Conservation (phyloP, 306 rosid species). For the Malus domestica region DNA sequence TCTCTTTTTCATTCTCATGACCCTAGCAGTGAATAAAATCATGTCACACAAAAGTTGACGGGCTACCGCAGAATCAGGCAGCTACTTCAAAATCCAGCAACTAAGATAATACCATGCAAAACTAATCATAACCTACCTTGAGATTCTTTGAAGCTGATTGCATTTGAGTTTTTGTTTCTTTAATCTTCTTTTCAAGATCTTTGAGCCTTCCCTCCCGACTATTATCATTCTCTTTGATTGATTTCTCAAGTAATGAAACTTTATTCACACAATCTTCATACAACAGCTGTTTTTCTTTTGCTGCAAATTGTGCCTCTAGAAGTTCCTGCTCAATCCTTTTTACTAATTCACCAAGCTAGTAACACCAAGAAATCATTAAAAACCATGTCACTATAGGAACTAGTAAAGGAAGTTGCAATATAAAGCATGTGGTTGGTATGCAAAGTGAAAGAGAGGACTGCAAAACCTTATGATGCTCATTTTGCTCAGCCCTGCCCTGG, state of each 20-base stretch:
- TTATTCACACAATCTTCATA: slow-evolving; percentile 52
- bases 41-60: not conserved
- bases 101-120: not conserved
- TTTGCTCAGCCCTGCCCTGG: slow-evolving; percentile 86
- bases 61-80: not conserved
- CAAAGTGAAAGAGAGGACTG: slow-evolving; percentile 3
- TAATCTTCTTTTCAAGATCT: slow-evolving; percentile 74
- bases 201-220: slow-evolving; percentile 73
- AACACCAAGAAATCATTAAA: not conserved
- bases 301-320: slow-evolving; percentile 61
- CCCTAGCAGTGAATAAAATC: slow-evolving; percentile 44
- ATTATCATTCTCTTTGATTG: slow-evolving; percentile 76
- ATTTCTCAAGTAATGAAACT: slow-evolving; percentile 67
- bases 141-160: slow-evolving; percentile 81
- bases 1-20: slow-evolving; percentile 92
- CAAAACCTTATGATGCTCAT: slow-evolving; percentile 90
- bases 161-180: slow-evolving; percentile 59
- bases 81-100: not conserved
- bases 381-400: not conserved
- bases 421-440: not conserved
- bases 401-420: not conserved
- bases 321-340: slow-evolving; percentile 83
- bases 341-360: slow-evolving; percentile 82
- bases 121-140: slow-evolving; percentile 41
- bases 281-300: slow-evolving; percentile 50